Base-by-base conservation (phyloP, 192 early-diverging fungal genomes). In the Coemansia guatemalensis region DNA sequence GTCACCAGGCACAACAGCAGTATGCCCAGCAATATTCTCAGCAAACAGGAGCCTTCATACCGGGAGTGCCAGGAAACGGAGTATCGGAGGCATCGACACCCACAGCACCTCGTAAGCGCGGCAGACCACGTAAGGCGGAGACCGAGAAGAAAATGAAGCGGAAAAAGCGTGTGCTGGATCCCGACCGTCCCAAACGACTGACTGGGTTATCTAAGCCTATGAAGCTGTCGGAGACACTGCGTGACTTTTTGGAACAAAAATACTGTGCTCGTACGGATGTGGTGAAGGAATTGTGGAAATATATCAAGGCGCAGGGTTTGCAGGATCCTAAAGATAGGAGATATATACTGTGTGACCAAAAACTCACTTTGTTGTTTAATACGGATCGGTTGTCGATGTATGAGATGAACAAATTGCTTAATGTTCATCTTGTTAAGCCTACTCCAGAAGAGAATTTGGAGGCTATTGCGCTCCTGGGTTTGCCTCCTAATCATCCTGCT, bases 181-280 rank as follows among this genome's bases (percentile, higher is more conserved):
- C 75, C 17, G 54, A 71, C 58, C 56, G 69, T 26, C 75, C 81
- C 23, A 70, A 70, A 56, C 68, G 71, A n/a, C 64, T 71, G 0
- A 82, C 75, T 0, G 71, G 68, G 2, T 82, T 88, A 60, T 82
- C 73, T 48, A 75, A 72, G 41, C 82, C 82, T 9, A 73, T 83
- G 72, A 71, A 78, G 30, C 60, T 85, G 6, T 78, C 73, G 1
- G 56, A 67, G 8, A 77, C 67, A 7, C 65, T 88, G 67, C 6
- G 62, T 14, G 69, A 54, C 1, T 69, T 85, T 39, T 50, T 86
- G 20, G 71, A 67, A 49, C 80, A 73, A 29, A 74, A 68, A 35
- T 74, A 74, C 51, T 70, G 59, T 29, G 65, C 83, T 5, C 79
- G 83, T 56, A 67, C 76, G 8, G 65, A 82, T 20, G 75, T 84